phyloP scores from a whole-genome alignment of 345 rosid genomes.

The Sapria himalayana region DNA sequence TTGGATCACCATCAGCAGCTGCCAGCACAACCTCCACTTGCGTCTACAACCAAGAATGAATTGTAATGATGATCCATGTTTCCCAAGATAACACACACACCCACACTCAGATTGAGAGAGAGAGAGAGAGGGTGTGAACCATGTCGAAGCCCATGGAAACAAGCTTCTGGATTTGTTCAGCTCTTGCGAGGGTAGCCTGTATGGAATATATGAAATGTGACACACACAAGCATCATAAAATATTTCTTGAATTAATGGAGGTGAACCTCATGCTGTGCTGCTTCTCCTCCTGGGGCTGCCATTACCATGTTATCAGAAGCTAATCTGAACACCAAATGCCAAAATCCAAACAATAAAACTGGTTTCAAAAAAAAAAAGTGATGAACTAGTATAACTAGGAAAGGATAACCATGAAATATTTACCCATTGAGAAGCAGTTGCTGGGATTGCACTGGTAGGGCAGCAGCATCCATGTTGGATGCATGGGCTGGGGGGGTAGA shows the following conservation, averaged over 20 bases:
- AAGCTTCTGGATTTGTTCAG: conserved; percentile 59
- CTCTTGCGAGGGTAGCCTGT: conserved; percentile 33
- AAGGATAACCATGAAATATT: too few relatives aligned
- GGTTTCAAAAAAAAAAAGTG: too few relatives aligned
- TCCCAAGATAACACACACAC: not conserved
- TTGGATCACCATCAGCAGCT: conserved; percentile 82
- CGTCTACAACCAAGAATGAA: conserved; percentile 30
- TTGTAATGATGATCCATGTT: conserved; percentile 1
- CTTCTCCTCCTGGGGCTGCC: conserved; percentile 13
- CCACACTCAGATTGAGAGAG: not conserved
- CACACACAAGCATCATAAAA: conserved; percentile 1
- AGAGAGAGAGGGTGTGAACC: conserved; percentile 14
- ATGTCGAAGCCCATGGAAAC: conserved; percentile 84
- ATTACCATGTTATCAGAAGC: too few relatives aligned
- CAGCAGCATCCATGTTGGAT: conserved; percentile 17
- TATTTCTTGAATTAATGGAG: not conserved
- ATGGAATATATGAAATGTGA: conserved; percentile 1
- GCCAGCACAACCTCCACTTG: conserved; percentile 92
- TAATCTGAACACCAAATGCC: too few relatives aligned
- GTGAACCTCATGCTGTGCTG: conserved; percentile 26
- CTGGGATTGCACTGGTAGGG: too few relatives aligned
- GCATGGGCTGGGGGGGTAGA: conserved; percentile 18
- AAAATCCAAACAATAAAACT: too few relatives aligned
- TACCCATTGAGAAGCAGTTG: too few relatives aligned
- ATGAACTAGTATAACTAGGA: too few relatives aligned